These are phyloP conservation scores for Tylopilus plumbeoviolaceoides DNA, from an alignment of 768 basidiomycete species.

Conservation along the genomic window DNA sequence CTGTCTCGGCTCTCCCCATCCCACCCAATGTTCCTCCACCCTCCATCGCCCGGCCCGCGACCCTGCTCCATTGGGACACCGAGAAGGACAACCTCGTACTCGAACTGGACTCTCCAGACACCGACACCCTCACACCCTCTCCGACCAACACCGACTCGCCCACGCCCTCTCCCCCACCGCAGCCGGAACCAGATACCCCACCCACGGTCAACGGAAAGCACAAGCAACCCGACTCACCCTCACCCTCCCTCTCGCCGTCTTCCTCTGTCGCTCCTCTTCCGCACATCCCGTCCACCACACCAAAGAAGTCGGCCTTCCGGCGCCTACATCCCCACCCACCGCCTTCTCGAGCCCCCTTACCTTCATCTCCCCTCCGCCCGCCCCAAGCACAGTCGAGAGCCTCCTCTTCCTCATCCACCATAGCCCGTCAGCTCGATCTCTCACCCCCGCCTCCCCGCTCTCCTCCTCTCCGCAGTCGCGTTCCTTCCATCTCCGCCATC, in stretches of 20 bases:
- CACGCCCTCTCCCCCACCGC: background rate
- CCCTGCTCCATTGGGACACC: slow-evolving; percentile 4
- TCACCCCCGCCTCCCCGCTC: slow-evolving; percentile 23
- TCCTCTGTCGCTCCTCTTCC: slow-evolving; percentile 10
- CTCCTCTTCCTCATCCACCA: slow-evolving; percentile 18
- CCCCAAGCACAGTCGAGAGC: slow-evolving; percentile 15
- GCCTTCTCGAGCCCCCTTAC: slow-evolving; percentile 18
- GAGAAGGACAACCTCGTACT: slow-evolving; percentile 18
- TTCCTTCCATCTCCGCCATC: slow-evolving; percentile 31
- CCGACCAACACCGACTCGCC: background rate
- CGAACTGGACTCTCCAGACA: background rate
- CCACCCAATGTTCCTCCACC: slow-evolving; percentile 19
- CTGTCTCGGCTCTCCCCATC: slow-evolving; percentile 29
- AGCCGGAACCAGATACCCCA: background rate
- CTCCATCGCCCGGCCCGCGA: background rate
- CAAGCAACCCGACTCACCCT: background rate
- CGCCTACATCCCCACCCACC: slow-evolving; percentile 40
- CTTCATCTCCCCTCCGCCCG: slow-evolving; percentile 36
- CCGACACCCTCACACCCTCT: background rate
- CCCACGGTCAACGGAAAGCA: slow-evolving; percentile 9
- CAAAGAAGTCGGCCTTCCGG: slow-evolving; percentile 45
- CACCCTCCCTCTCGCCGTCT: background rate
- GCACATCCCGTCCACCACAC: background rate
- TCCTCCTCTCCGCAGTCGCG: slow-evolving; percentile 23
- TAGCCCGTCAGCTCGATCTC: slow-evolving; percentile 23